Conservation (phyloP, 2,329 filamentous ascomycete species). For the Bisporella sp. region DNA sequence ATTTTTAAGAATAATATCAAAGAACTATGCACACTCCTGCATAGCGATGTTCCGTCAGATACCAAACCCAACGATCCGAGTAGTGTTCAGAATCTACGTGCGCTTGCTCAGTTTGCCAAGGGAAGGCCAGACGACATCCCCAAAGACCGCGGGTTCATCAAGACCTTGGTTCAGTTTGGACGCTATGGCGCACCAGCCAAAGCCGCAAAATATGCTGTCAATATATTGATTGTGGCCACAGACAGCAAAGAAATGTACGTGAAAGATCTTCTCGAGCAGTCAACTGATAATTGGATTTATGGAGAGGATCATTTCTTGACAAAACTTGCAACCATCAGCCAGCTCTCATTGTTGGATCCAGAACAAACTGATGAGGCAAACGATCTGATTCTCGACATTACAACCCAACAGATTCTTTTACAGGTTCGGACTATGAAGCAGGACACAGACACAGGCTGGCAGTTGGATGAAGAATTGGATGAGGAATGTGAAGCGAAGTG, state of each 20-base stretch:
- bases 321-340: constrained; percentile 64
- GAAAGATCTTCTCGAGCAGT: constrained; percentile 72
- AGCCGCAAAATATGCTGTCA: constrained; percentile 89
- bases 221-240: constrained; percentile 68
- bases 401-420: constrained; percentile 67
- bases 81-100: constrained; percentile 87
- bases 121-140: constrained; percentile 76
- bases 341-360: constrained; percentile 69
- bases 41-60: constrained; percentile 69
- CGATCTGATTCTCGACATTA: constrained; percentile 72
- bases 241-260: constrained; percentile 79
- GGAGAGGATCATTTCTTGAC: constrained; percentile 68
- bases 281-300: constrained; percentile 67
- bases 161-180: constrained; percentile 77
- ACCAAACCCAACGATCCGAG: constrained; percentile 60
- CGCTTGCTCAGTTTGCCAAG: constrained; percentile 84
- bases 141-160: constrained; percentile 70
- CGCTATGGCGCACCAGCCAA: constrained; percentile 73
- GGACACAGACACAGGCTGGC: constrained; percentile 56
- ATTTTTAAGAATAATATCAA: constrained; percentile 90
- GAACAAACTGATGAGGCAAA: constrained; percentile 65
- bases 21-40: constrained; percentile 80
- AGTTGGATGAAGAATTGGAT: constrained; percentile 60
- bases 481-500: constrained; percentile 79
- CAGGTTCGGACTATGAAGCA: constrained; percentile 58